These are phyloP conservation scores for Penicillium aurantiogriseum DNA, from an alignment of 2,329 filamentous ascomycete genomes.

Conservation along the genomic window DNA sequence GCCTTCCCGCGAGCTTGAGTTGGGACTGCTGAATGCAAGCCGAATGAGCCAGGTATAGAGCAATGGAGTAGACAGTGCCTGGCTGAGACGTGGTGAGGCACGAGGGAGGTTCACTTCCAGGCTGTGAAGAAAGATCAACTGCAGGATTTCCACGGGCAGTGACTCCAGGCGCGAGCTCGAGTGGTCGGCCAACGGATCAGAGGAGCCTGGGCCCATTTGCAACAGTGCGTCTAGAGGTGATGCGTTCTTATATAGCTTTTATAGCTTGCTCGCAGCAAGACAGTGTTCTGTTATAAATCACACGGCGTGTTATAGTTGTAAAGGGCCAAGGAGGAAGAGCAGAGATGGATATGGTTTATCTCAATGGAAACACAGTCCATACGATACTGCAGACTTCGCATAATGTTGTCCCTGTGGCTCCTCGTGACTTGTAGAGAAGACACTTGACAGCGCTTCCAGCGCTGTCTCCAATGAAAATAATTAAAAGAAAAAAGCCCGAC, in stretches of 20 bases:
- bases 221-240: background rate
- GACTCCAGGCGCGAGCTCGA: slow-evolving; percentile 39
- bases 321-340: background rate
- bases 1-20: slow-evolving; percentile 28
- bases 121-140: slow-evolving; percentile 52
- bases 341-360: background rate
- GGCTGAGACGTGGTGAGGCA: slow-evolving; percentile 44
- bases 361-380: slow-evolving; percentile 8
- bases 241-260: background rate
- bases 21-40: slow-evolving; percentile 43
- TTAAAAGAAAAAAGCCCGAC: background rate
- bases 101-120: slow-evolving; percentile 50
- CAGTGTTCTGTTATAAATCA: too few relatives aligned
- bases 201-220: slow-evolving; percentile 18
- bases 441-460: background rate
- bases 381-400: background rate
- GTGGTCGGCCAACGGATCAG: slow-evolving; percentile 5
- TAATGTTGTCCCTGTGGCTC: background rate
- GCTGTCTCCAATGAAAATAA: slow-evolving; percentile 2
- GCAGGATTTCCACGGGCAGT: slow-evolving; percentile 50
- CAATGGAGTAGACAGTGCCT: slow-evolving; percentile 39
- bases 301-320: background rate
- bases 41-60: slow-evolving; percentile 47
- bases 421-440: background rate
- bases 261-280: background rate